Evolutionary conservation across 1,284 basidiomycete genomes (phyloP).

Genomic region (Retiboletus fuscus): DNA sequence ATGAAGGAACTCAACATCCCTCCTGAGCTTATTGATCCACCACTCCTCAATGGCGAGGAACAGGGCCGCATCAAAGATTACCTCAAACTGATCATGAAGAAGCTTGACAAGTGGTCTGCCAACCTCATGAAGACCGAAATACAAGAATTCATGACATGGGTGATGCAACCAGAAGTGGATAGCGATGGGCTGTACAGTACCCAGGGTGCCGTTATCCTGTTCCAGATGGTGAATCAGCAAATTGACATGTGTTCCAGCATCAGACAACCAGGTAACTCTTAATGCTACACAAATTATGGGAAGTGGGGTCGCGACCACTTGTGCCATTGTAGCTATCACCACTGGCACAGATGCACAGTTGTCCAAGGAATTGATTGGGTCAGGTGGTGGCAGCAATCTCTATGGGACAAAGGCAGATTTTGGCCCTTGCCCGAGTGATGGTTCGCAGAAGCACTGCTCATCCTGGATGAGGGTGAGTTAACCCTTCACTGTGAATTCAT

Average conservation of each 20-base stretch:
- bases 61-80: slow-evolving; percentile 96
- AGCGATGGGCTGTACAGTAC: slow-evolving; percentile 91
- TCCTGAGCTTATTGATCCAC: slow-evolving; percentile 85
- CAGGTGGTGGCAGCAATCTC: slow-evolving; percentile 74
- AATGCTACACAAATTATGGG: too few species aligned
- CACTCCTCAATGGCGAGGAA: slow-evolving; percentile 93
- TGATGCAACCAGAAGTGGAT: slow-evolving; percentile 89
- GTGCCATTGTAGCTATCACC: too few species aligned
- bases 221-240: slow-evolving; percentile 99
- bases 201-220: slow-evolving; percentile 94
- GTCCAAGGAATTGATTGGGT: too few species aligned
- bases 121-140: slow-evolving; percentile 95
- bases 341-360: too few species aligned
- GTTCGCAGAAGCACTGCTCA: slow-evolving; percentile 44
- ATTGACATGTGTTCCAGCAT: too few species aligned
- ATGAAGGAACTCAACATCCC: slow-evolving; percentile 95
- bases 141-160: slow-evolving; percentile 84
- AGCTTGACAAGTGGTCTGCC: slow-evolving; percentile 96
- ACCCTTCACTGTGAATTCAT: neutral
- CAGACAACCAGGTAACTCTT: too few species aligned
- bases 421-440: slow-evolving; percentile 58
- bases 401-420: slow-evolving; percentile 78
- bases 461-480: slow-evolving; percentile 51
- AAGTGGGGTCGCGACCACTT: too few species aligned
- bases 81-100: slow-evolving; percentile 90